phyloP scores from a whole-genome alignment of 192 early-diverging fungal species.

The Glomus cerebriforme region DNA sequence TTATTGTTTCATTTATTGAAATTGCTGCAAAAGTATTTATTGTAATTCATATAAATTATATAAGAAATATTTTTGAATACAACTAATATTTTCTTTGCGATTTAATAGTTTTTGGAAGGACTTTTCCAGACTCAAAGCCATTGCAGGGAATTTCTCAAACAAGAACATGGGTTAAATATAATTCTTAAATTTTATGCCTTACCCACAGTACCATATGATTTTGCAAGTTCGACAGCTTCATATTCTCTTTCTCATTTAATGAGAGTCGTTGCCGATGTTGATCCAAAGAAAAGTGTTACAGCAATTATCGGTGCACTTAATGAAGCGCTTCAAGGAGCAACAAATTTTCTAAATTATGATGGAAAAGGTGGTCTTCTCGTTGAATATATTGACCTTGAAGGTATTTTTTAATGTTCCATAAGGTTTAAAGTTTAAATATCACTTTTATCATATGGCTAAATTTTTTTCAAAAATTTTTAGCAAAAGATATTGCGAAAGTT shows the following conservation, averaged over 20 bases:
- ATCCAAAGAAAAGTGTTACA: conserved; percentile 54
- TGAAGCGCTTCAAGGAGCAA: conserved; percentile 43
- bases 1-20: conserved; percentile 65
- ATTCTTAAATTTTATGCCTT: conserved; percentile 66
- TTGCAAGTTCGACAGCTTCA: conserved; percentile 62
- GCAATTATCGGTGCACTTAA: conserved; percentile 58
- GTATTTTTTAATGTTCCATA: conserved; percentile 35
- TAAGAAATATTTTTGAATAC: not conserved
- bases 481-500: conserved; percentile 1
- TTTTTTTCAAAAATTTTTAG: not conserved
- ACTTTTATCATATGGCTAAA: not conserved
- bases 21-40: conserved; percentile 60
- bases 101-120: conserved; percentile 76
- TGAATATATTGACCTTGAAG: conserved; percentile 64
- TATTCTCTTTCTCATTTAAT: conserved; percentile 73
- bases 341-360: conserved; percentile 48
- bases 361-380: conserved; percentile 44
- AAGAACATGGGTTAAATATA: conserved; percentile 59
- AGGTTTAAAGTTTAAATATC: not conserved
- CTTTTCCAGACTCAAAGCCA: conserved; percentile 79
- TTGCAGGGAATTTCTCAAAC: conserved; percentile 72
- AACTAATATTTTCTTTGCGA: not conserved
- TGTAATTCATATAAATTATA: not conserved
- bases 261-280: conserved; percentile 67
- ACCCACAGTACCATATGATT: conserved; percentile 73